These are phyloP conservation scores for Fusarium globosum DNA, from an alignment of 2,329 filamentous ascomycete species.

Conservation along the genomic window DNA sequence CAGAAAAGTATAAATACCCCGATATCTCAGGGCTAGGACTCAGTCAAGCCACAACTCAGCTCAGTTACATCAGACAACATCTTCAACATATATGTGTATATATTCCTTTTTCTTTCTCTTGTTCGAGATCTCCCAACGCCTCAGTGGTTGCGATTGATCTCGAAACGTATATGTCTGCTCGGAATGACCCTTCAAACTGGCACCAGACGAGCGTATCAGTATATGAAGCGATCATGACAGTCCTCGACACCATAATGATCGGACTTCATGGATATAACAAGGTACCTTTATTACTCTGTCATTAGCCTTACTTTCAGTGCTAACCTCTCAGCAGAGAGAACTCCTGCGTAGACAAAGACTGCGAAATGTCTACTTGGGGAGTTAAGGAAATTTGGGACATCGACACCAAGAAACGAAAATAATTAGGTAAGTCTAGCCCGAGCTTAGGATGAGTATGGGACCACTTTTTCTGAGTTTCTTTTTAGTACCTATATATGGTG, in stretches of 20 bases:
- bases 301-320: not conserved
- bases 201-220: not conserved
- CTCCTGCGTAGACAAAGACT: not conserved
- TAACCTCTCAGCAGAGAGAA: not conserved
- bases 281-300: not conserved
- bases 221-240: not conserved
- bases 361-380: rapidly evolving
- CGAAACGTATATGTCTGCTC: too few relatives aligned
- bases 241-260: not conserved
- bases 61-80: not conserved
- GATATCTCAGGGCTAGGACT: rapidly evolving
- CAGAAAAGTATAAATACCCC: not conserved
- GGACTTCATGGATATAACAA: not conserved
- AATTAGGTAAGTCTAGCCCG: rapidly evolving
- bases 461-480: rapidly evolving
- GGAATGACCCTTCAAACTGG: not conserved
- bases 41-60: not conserved
- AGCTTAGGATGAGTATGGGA: not conserved
- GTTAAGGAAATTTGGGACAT: not conserved
- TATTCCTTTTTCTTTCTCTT: not conserved
- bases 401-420: too few relatives aligned
- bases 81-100: not conserved
- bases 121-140: not conserved
- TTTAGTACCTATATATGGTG: not conserved
- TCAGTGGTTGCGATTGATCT: not conserved